Evolutionary conservation across 345 rosid species (phyloP), one percentile per base, ranked within the genome.

Genomic region (Ceriops decandra): DNA sequence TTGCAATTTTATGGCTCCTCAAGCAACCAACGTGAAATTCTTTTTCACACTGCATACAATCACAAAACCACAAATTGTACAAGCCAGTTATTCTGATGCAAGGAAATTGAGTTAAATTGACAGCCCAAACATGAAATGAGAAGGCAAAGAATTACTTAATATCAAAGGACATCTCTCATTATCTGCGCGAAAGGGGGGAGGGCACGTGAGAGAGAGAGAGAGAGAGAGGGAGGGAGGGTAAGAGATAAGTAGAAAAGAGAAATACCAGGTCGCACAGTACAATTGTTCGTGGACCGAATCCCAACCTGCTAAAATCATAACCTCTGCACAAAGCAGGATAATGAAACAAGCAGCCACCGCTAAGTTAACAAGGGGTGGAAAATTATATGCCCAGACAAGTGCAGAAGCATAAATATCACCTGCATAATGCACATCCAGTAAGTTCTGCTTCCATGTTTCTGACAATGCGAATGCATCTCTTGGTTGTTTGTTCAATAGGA

Each of bases 1-100:
- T 89, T 63, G 85, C 91, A 71, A 89, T 85, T 63, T 86, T 76
- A 68, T 85, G 95, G 63, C 87, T 96, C 83, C 83, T 88, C 76
- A 93, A 74, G 79, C 98, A 93, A 77, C 97, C 93, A 71, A 93
- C 92, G 52, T 93, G 98, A 78, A 82, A 93, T 77, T 93, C 98
- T 81, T 85, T 89, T 84, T 91, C 98, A 70, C 98, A 93, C 97
- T 76, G 76, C 22, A 52, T 61, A 4, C 52, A 15, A 65, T 30
- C 21, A 22, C 22, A 64, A 61, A 67, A 26, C n/a, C 22, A 63
- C 30, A 20, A 64, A 57, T 52, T 38, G 33, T 31, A 42, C 33
- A 33, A 27, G 11, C 46, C 19, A 64, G 5, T 31, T 33, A n/a
- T 68, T 46, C 28, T 42, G 5, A 33, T 21, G 33, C 17, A 42